A percentile compares a stretch with the other conserved stretches of the same genome.
Conservation (phyloP, 2,329 filamentous ascomycete genomes). For the Apiospora marii region DNA sequence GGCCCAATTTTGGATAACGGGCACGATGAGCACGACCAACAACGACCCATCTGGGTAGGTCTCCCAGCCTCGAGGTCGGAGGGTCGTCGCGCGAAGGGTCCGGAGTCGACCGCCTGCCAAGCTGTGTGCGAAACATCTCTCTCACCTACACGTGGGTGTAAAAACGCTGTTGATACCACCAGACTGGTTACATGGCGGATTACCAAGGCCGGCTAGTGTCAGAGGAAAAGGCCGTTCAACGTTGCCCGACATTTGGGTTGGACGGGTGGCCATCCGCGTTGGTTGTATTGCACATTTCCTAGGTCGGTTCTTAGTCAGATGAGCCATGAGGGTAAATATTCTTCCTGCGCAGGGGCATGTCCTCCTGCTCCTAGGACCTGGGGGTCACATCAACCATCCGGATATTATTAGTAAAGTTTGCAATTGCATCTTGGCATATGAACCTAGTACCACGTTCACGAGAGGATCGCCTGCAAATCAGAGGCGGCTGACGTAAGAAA, state of each 20-base stretch:
- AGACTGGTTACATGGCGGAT: neutral
- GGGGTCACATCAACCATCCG: neutral
- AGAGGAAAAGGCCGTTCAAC: neutral
- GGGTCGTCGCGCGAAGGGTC: neutral
- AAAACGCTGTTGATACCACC: neutral
- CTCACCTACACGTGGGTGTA: neutral
- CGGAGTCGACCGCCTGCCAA: neutral
- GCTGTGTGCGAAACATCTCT: neutral
- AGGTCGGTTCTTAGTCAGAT: neutral
- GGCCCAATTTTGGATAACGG: neutral
- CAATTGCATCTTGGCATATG: neutral
- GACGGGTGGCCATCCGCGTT: neutral
- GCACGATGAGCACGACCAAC: neutral
- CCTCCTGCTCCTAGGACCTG: neutral
- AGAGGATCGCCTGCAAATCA: conserved; percentile 5
- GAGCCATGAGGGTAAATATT: conserved; percentile 2
- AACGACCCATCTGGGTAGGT: neutral
- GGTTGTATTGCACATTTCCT: neutral
- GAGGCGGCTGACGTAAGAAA: conserved; percentile 3
- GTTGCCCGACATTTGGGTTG: neutral
- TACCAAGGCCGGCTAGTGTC: conserved; percentile 10
- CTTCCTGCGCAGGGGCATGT: neutral
- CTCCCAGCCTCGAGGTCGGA: neutral
- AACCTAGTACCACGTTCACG: neutral
- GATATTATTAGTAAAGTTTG: conserved; percentile 14